Percentiles rank a stretch among this genome's conserved stretches.
Conservation (phyloP, 768 basidiomycete genomes). For the Leccinum uliginosum region DNA sequence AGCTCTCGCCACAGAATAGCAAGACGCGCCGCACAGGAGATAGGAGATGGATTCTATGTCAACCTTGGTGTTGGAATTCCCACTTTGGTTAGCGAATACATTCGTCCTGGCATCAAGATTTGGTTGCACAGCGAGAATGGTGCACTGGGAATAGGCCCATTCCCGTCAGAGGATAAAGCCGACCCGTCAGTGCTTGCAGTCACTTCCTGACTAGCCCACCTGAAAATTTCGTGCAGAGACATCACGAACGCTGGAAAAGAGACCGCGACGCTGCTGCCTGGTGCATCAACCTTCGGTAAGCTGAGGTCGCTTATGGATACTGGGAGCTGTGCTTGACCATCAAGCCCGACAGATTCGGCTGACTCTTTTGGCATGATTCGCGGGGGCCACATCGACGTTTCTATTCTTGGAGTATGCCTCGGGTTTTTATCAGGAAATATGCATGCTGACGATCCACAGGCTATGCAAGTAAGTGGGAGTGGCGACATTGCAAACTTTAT, state of each 20-base stretch:
- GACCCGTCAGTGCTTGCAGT: conserved; percentile 59
- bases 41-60: conserved; percentile 80
- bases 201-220: conserved; percentile 21
- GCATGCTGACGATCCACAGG: conserved; percentile 39
- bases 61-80: conserved; percentile 91
- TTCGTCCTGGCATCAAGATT: conserved; percentile 65
- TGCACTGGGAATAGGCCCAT: conserved; percentile 82
- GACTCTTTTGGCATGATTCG: conserved; percentile 97
- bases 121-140: conserved; percentile 90
- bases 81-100: conserved; percentile 77
- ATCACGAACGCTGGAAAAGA: conserved; percentile 95
- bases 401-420: conserved; percentile 69
- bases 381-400: conserved; percentile 79
- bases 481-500: conserved; percentile 98
- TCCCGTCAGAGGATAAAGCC: conserved; percentile 69
- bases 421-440: conserved; percentile 1
- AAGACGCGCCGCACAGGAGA: conserved; percentile 79
- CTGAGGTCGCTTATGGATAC: conserved; percentile 34
- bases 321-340: conserved; percentile 19
- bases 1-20: conserved; percentile 71
- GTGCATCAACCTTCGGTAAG: conserved; percentile 84
- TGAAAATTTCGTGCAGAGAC: conserved; percentile 61
- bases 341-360: conserved; percentile 51
- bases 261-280: conserved; percentile 87
- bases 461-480: conserved; percentile 90